A percentile compares a stretch with the other conserved stretches of the same genome.
phyloP scores from a whole-genome alignment of 164 flowering plant genomes.

The Euptelea pleiosperma region DNA sequence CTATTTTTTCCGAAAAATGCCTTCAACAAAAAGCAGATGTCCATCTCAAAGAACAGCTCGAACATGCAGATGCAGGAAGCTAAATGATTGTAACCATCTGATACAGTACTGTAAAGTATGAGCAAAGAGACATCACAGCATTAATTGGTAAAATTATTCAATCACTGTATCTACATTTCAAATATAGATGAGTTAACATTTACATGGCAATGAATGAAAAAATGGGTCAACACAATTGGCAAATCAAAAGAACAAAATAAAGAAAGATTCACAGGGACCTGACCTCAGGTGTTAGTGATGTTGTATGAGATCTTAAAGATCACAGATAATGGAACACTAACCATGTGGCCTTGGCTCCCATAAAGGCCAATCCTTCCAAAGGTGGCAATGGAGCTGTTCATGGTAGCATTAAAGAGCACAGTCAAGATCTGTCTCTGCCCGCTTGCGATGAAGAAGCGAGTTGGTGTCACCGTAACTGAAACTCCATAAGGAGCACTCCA shows the following conservation, averaged over 20 bases:
- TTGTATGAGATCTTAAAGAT: constrained; percentile 44
- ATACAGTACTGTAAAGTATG: no score
- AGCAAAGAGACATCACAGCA: no score
- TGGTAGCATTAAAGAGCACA: constrained; percentile 46
- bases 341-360: constrained; percentile 62
- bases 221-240: constrained; percentile 27
- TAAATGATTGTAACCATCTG: no score
- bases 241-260: constrained; percentile 6
- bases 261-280: neutral
- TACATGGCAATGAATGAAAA: constrained; percentile 46
- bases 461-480: constrained; percentile 57
- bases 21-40: no score
- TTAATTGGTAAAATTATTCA: no score
- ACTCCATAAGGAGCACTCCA: constrained; percentile 89
- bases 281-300: constrained; percentile 31
- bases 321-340: constrained; percentile 69
- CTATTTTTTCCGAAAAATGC: no score
- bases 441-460: constrained; percentile 48
- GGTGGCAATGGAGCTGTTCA: constrained; percentile 58
- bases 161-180: constrained; percentile 24
- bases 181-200: constrained; percentile 20
- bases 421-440: constrained; percentile 62
- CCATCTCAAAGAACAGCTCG: no score
- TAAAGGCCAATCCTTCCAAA: constrained; percentile 83
- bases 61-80: no score